Evolutionary conservation across 2,329 filamentous ascomycete genomes (phyloP).

Genomic region (Diaporthe citriasiana): DNA sequence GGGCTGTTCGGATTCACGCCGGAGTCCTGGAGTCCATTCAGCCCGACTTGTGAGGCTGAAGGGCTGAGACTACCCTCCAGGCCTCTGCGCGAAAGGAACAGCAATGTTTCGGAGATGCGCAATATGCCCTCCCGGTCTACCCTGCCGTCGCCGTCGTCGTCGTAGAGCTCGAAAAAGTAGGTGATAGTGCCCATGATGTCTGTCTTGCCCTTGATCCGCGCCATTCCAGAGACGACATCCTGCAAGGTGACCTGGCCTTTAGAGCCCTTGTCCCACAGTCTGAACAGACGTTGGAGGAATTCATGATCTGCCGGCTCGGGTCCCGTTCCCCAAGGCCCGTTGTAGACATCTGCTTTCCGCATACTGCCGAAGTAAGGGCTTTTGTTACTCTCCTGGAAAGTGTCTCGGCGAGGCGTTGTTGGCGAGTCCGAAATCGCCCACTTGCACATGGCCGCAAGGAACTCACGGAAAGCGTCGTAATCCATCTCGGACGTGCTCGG

Average conservation of each 20-base stretch:
- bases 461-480: conserved; percentile 95
- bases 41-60: conserved; percentile 69
- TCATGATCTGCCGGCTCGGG: conserved; percentile 90
- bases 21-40: conserved; percentile 59
- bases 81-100: conserved; percentile 92
- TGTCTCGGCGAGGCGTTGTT: conserved; percentile 65
- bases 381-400: conserved; percentile 64
- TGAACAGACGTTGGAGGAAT: conserved; percentile 90
- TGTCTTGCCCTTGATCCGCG: conserved; percentile 89
- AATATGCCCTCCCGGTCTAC: conserved; percentile 97
- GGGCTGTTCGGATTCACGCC: conserved; percentile 48
- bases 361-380: conserved; percentile 73
- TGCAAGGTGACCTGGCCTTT: conserved; percentile 86
- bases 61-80: conserved; percentile 81
- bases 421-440: conserved; percentile 95
- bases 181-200: conserved; percentile 99
- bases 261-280: conserved; percentile 86
- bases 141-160: conserved; percentile 90
- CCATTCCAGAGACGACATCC: conserved; percentile 91
- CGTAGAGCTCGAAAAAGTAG: conserved; percentile 98
- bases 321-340: conserved; percentile 69
- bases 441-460: conserved; percentile 87
- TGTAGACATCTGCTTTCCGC: conserved; percentile 59
- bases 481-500: conserved; percentile 96
- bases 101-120: conserved; percentile 90